A percentile compares a stretch with the other conserved stretches of the same genome.
phyloP scores from a whole-genome alignment of 148 eudicot species.

The Pharnaceum exiguum region DNA sequence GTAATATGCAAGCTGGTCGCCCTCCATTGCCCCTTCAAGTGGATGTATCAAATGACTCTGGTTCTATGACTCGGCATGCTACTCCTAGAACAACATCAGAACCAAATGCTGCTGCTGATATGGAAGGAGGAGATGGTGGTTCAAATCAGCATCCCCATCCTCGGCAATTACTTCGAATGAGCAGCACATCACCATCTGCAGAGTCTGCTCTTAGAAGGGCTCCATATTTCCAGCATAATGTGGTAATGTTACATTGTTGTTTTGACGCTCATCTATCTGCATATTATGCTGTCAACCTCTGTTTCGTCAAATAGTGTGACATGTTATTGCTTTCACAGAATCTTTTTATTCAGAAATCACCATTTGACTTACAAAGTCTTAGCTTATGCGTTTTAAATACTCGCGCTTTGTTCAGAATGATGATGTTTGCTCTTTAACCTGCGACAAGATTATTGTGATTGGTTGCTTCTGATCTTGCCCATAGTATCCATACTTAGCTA shows the following conservation, averaged over 20 bases:
- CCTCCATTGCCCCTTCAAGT: slow-evolving; percentile 72
- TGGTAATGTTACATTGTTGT: slow-evolving; percentile 35
- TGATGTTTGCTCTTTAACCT: too few species aligned
- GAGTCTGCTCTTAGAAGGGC: slow-evolving; percentile 76
- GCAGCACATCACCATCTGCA: slow-evolving; percentile 82
- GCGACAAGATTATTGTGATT: too few species aligned
- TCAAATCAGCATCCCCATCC: slow-evolving; percentile 46
- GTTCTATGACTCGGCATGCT: slow-evolving; percentile 62
- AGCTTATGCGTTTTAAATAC: too few species aligned
- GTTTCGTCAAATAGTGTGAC: neutral
- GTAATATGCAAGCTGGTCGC: slow-evolving; percentile 43
- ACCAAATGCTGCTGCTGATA: slow-evolving; percentile 43
- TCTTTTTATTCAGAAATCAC: too few species aligned
- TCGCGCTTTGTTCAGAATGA: too few species aligned
- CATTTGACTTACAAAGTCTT: too few species aligned
- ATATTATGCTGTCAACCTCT: neutral
- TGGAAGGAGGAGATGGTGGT: slow-evolving; percentile 52
- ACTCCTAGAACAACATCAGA: slow-evolving; percentile 81
- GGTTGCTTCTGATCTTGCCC: too few species aligned
- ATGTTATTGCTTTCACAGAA: neutral
- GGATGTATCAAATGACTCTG: slow-evolving; percentile 75
- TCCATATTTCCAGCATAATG: slow-evolving; percentile 39
- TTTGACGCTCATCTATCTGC: neutral
- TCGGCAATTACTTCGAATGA: slow-evolving; percentile 58
- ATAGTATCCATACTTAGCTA: too few species aligned